phyloP scores from a whole-genome alignment of 2,329 filamentous ascomycete genomes.

The Coleophoma eucalyptorum region DNA sequence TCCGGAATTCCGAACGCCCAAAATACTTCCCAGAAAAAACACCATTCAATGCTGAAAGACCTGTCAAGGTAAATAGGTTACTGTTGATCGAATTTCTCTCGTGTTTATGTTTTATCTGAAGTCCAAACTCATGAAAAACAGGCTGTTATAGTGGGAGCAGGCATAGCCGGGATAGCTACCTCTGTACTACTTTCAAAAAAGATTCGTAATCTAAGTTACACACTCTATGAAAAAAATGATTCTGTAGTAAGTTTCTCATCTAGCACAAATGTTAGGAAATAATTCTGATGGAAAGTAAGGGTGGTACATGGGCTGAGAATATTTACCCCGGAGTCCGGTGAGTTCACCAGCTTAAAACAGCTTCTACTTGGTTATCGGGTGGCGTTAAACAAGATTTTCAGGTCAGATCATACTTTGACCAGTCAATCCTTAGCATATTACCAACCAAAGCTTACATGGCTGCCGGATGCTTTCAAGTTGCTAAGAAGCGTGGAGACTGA shows the following conservation, averaged over 20 bases:
- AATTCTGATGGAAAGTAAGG: constrained; percentile 2
- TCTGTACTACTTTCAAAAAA: constrained; percentile 2
- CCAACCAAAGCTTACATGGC: not conserved
- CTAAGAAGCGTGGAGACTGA: not conserved
- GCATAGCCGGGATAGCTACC: constrained; percentile 3
- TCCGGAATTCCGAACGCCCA: not conserved
- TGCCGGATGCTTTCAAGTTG: not conserved
- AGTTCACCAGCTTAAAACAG: not conserved
- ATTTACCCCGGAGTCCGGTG: constrained; percentile 16
- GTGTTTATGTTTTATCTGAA: not conserved
- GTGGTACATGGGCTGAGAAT: constrained; percentile 25
- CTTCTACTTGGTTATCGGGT: too few species aligned
- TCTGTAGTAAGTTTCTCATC: not conserved
- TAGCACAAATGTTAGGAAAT: constrained; percentile 1
- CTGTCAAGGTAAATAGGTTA: not conserved
- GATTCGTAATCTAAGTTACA: not conserved
- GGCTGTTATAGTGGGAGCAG: constrained; percentile 2
- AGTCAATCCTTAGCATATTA: not conserved
- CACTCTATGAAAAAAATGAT: not conserved
- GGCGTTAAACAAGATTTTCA: too few species aligned
- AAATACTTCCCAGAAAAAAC: not conserved
- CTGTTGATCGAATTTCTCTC: not conserved
- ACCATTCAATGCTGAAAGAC: not conserved
- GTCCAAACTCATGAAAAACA: not conserved
- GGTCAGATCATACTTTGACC: not conserved